A percentile compares a stretch with the other conserved stretches of the same genome.
Conservation (phyloP, 2,329 filamentous ascomycete species). For the Pseudophaeomoniella oleicola region DNA sequence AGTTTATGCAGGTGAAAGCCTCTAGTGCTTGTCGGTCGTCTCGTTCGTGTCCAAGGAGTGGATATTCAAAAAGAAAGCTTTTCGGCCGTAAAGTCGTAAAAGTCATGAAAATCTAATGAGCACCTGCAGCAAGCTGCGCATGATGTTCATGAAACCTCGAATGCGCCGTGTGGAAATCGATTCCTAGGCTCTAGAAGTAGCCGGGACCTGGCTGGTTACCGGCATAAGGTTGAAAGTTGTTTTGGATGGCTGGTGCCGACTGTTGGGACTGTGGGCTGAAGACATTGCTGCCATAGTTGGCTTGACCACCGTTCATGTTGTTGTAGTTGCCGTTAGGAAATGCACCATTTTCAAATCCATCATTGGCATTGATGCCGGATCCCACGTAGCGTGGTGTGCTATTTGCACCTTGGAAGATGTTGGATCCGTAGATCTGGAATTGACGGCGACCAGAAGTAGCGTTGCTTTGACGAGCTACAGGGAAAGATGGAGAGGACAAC, state of each 20-base stretch:
- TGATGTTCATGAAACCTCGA: too few species aligned
- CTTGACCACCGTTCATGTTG: background rate
- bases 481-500: constrained; percentile 20
- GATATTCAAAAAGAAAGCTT: background rate
- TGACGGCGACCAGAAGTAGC: constrained; percentile 10
- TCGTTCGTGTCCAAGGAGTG: too few species aligned
- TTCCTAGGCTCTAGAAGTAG: background rate
- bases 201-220: background rate
- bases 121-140: too few species aligned
- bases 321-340: background rate
- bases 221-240: background rate
- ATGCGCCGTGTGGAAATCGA: background rate
- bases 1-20: too few species aligned
- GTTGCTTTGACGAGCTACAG: constrained; percentile 12
- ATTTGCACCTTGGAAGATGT: constrained; percentile 2
- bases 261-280: background rate
- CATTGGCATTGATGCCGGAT: background rate
- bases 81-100: background rate
- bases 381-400: background rate
- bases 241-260: background rate
- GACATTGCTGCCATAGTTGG: background rate
- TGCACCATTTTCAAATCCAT: constrained; percentile 1
- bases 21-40: too few species aligned
- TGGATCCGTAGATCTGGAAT: constrained; percentile 10
- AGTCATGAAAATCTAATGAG: background rate